Conservation (phyloP, 768 basidiomycete genomes). For the Hygrocybe coccinea region DNA sequence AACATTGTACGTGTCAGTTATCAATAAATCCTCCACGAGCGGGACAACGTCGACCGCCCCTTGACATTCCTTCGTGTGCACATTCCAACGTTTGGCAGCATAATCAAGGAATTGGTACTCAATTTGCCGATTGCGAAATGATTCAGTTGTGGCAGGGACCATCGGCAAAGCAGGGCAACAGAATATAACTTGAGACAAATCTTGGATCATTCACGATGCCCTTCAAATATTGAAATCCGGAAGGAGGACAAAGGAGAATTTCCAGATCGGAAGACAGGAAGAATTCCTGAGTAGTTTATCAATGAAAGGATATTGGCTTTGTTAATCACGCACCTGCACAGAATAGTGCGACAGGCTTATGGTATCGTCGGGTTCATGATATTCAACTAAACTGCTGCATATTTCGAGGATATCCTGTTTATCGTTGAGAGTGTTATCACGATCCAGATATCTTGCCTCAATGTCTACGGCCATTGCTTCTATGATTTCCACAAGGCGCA, state of each 20-base stretch:
- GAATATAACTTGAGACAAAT: no score
- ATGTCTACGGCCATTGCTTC: not conserved
- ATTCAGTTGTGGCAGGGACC: no score
- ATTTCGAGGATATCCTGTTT: not conserved
- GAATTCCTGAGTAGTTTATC: not conserved
- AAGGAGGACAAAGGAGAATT: no score
- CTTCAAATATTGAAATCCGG: no score
- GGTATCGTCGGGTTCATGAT: not conserved
- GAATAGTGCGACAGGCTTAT: no score
- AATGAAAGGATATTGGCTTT: no score
- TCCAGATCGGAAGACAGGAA: not conserved
- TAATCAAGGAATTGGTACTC: not conserved
- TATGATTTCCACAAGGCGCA: not conserved
- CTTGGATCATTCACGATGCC: no score
- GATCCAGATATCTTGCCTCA: not conserved
- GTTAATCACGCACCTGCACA: not conserved
- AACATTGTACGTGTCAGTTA: no score
- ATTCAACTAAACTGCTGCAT: constrained; percentile 1
- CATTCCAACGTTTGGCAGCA: not conserved
- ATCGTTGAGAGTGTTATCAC: not conserved
- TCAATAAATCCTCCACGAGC: no score
- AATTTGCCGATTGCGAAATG: no score
- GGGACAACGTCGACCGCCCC: not conserved
- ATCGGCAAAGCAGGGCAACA: no score
- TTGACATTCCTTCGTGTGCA: not conserved